Conservation (phyloP, 495 filamentous ascomycete species). For the Neurospora sp. region DNA sequence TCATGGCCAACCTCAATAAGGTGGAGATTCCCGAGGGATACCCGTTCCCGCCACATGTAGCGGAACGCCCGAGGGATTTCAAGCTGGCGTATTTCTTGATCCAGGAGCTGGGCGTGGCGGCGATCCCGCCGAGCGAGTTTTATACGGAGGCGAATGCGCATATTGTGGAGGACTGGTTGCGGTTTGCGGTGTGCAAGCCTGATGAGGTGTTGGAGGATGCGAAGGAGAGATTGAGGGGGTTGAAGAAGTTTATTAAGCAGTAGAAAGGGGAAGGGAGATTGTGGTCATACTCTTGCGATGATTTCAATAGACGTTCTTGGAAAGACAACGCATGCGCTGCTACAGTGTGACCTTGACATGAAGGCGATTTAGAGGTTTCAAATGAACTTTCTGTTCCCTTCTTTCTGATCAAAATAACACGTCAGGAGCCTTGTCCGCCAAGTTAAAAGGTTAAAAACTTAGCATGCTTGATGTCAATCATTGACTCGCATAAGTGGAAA, state of each 20-base stretch:
- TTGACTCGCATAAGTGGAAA: not conserved
- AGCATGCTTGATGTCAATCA: not conserved
- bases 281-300: not conserved
- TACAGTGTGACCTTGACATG: not conserved
- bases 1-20: conserved; percentile 80
- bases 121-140: conserved; percentile 94
- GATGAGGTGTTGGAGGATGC: conserved; percentile 82
- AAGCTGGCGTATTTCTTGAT: conserved; percentile 93
- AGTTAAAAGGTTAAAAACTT: no score
- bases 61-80: conserved; percentile 79
- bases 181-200: conserved; percentile 96
- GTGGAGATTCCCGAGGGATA: conserved; percentile 75
- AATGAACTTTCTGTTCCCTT: not conserved
- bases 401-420: not conserved
- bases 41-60: conserved; percentile 80
- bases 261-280: not conserved
- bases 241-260: conserved; percentile 66
- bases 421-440: not conserved
- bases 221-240: conserved; percentile 73
- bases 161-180: conserved; percentile 82
- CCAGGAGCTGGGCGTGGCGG: conserved; percentile 88
- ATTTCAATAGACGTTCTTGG: not conserved
- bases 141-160: conserved; percentile 75
- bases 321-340: not conserved
- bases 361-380: not conserved